phyloP scores from a whole-genome alignment of 225 moss, liverwort and hornwort species.

The Marchantia polymorpha region DNA sequence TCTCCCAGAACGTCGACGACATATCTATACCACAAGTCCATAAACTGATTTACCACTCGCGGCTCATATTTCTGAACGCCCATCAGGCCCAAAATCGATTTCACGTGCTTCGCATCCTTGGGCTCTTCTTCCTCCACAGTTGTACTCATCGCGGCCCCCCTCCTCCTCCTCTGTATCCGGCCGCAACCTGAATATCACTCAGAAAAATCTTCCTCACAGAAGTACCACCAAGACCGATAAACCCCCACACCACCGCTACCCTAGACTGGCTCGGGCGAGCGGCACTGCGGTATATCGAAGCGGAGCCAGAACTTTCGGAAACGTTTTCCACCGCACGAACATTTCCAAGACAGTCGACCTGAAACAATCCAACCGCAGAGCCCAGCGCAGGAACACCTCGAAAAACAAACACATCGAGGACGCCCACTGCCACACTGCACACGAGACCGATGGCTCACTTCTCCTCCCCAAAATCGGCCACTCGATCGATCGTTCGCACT shows the following conservation, averaged over 20 bases:
- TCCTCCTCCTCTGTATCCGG: neutral
- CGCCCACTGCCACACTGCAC: neutral
- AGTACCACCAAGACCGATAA: neutral
- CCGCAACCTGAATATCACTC: neutral
- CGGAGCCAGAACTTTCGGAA: conserved; percentile 4
- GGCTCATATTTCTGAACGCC: conserved; percentile 86
- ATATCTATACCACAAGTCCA: conserved; percentile 92
- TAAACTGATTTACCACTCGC: conserved; percentile 88
- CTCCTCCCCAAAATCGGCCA: neutral
- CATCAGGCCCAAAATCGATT: conserved; percentile 83
- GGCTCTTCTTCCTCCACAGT: conserved; percentile 65
- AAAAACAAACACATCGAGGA: conserved; percentile 13
- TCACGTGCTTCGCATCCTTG: conserved; percentile 84
- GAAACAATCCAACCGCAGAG: conserved; percentile 8
- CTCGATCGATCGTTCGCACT: neutral
- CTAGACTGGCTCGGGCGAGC: neutral
- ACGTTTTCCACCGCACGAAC: conserved; percentile 15
- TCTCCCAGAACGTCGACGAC: conserved; percentile 90
- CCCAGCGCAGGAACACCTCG: conserved; percentile 15
- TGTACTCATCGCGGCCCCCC: conserved; percentile 8
- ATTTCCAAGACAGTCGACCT: conserved; percentile 12
- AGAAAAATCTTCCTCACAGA: neutral
- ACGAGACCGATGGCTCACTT: neutral
- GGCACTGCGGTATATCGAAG: conserved; percentile 5
- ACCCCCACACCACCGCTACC: neutral